phyloP scores from a whole-genome alignment of 176 grass and related monocot species.

The Oryza rufipogon region DNA sequence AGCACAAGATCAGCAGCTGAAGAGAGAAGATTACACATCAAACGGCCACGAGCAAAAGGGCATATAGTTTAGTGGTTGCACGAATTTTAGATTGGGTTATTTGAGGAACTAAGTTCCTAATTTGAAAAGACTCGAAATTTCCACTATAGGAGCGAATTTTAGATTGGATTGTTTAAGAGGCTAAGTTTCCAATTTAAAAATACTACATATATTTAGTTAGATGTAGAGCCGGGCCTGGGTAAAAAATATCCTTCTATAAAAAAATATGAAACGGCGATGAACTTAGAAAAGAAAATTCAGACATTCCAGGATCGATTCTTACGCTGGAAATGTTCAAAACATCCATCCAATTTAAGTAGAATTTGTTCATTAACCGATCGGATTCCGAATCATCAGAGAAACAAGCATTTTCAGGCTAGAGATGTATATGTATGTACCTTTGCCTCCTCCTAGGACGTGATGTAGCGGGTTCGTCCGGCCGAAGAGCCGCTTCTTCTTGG shows the following conservation, averaged over 20 bases:
- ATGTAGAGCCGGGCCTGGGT: too few species aligned
- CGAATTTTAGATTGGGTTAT: too few species aligned
- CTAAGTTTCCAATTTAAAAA: too few species aligned
- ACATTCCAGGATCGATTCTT: neutral
- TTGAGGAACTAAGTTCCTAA: too few species aligned
- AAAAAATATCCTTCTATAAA: too few species aligned
- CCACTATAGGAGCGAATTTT: too few species aligned
- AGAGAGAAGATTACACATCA: neutral
- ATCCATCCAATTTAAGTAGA: neutral
- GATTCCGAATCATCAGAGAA: neutral
- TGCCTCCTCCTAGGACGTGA: constrained; percentile 69
- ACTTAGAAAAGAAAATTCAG: neutral
- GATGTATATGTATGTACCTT: constrained; percentile 43
- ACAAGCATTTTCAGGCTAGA: neutral
- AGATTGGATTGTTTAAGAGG: too few species aligned
- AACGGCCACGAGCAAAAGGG: neutral
- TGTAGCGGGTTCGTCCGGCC: constrained; percentile 66
- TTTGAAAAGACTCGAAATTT: too few species aligned
- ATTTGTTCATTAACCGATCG: neutral
- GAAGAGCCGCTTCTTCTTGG: constrained; percentile 64
- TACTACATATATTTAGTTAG: too few species aligned
- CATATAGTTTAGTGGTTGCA: too few species aligned
- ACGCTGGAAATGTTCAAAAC: neutral
- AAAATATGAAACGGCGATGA: too few species aligned
- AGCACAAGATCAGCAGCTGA: constrained; percentile 85